Percentiles rank a stretch among this genome's conserved stretches.
Evolutionary conservation across 345 rosid genomes (phyloP).

Genomic region (Brassica rapa): DNA sequence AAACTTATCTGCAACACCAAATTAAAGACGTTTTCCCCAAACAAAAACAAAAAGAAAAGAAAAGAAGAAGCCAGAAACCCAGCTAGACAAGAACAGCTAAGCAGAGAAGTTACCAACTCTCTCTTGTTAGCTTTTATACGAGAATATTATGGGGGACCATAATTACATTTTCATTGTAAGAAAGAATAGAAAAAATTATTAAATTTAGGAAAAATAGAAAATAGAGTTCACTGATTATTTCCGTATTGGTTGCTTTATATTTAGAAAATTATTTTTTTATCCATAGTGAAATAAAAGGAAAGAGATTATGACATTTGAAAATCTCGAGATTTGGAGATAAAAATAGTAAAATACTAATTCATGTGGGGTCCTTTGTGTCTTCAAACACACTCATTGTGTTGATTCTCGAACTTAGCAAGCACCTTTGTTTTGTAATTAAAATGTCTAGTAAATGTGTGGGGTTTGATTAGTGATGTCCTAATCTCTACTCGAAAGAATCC

Average conservation of each 20-base stretch:
- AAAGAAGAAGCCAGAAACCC: conserved; percentile 12
- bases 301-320: conserved; percentile 37
- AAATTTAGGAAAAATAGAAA: neutral
- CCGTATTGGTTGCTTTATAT: conserved; percentile 30
- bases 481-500: conserved; percentile 42
- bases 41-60: neutral
- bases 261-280: conserved; percentile 19
- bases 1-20: conserved; percentile 33
- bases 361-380: conserved; percentile 62
- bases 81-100: conserved; percentile 42
- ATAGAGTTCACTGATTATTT: conserved; percentile 9
- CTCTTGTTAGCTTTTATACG: conserved; percentile 26
- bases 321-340: conserved; percentile 38
- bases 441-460: neutral
- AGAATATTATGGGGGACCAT: conserved; percentile 32
- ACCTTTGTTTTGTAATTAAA: conserved; percentile 8
- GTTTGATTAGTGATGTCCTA: conserved; percentile 16
- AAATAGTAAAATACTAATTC: neutral
- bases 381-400: conserved; percentile 64
- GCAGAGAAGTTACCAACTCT: conserved; percentile 36
- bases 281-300: conserved; percentile 31
- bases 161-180: conserved; percentile 7
- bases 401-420: conserved; percentile 38
- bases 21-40: conserved; percentile 12
- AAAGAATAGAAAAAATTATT: neutral